Evolutionary conservation across 208 protist genomes (phyloP).

Genomic region (Acanthamoeba sp.): DNA sequence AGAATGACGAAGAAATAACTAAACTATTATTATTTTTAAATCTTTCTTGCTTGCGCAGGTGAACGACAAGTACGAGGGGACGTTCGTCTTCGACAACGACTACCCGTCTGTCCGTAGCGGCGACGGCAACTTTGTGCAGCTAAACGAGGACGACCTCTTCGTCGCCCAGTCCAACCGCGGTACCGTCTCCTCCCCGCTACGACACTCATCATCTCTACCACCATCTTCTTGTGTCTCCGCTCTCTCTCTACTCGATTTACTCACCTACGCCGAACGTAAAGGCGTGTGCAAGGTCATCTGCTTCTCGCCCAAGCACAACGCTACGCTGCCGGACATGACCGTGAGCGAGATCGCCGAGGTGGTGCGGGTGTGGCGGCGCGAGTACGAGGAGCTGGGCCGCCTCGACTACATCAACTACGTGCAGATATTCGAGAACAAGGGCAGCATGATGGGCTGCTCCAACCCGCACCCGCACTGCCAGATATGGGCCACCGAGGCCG

Average conservation of each 20-base stretch:
- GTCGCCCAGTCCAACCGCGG: constrained; percentile 55
- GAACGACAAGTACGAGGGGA: constrained; percentile 71
- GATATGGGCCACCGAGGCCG: constrained; percentile 48
- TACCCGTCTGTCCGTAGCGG: constrained; percentile 59
- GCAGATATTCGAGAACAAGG: constrained; percentile 87
- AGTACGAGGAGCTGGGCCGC: constrained; percentile 72
- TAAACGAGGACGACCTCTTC: constrained; percentile 50
- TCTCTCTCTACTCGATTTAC: neutral
- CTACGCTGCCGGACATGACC: constrained; percentile 80
- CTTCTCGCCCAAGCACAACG: constrained; percentile 83
- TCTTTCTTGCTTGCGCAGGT: neutral
- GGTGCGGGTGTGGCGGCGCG: constrained; percentile 73
- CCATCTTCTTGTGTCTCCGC: no score
- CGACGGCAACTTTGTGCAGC: constrained; percentile 31
- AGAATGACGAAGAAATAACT: no score
- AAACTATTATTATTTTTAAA: neutral
- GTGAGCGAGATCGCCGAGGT: constrained; percentile 74
- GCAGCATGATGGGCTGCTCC: constrained; percentile 84
- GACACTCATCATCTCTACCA: neutral
- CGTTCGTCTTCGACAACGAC: constrained; percentile 84
- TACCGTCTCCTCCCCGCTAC: constrained; percentile 19
- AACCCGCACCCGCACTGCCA: constrained; percentile 85
- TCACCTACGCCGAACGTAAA: neutral
- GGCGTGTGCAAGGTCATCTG: constrained; percentile 82
- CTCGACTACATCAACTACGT: constrained; percentile 76